Base-by-base conservation (phyloP, 2,329 filamentous ascomycete species). In the Catunica adiposa region DNA sequence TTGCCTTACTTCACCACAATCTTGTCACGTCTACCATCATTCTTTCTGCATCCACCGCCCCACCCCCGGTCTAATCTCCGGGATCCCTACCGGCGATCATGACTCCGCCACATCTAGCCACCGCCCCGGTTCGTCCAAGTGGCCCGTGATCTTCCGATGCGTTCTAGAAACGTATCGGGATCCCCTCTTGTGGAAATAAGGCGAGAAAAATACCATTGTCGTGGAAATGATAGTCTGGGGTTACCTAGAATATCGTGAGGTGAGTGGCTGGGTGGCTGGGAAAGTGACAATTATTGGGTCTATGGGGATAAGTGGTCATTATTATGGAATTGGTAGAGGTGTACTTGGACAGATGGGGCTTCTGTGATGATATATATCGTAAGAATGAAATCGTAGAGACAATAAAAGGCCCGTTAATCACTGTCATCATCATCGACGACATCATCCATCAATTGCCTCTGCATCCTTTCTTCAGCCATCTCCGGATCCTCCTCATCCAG, bases 361-460 rank as follows among this genome's bases (percentile, higher is more conserved):
- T 5, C 11, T 34, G 11, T 34, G 29, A 34, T 34, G 29, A 34
- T 11, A 5, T 5, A 34, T 5, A 34, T 34, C 29, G 29, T 11
- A 11, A 34, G 11, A 11, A 34, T 34, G 11, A 11, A 34, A 5
- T 5, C 11, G 11, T 34, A 5, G 29, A 34, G 29, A n/a, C 11
- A 11, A 11, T 34, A 44, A n/a, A 22, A 38, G 37, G 9, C 20
- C 40, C 20, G 2, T 2, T 44, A 79, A 56, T 80, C 77, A 61
- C 77, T 80, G 59, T 82, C 79, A 53, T 77, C 74, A 9, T 76
- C 78, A 61, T 82, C 65, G 11, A 79, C 81, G 60, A 84, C 82
- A 57, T 82, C 80, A 1, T 76, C 74, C 29, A 76, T 76, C 8
- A 71, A 69, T 3, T 72, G 72, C 53, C 78, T 75, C 42, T 78